These are phyloP conservation scores for Fallopia convolvulus DNA, from an alignment of 148 eudicot genomes.

Conservation along the genomic window DNA sequence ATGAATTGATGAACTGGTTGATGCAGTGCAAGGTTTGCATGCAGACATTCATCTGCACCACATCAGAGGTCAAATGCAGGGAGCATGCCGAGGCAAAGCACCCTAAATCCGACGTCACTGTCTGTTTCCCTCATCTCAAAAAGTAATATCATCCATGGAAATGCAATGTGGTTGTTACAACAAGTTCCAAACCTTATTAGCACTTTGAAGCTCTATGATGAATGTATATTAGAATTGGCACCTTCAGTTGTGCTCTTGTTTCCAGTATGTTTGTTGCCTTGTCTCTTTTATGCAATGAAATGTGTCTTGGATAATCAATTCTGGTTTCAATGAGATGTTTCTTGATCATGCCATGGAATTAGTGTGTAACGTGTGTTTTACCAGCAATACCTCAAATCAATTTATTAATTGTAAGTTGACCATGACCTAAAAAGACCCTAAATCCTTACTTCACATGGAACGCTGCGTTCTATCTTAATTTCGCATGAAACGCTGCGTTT, in stretches of 20 bases:
- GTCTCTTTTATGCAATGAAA: constrained; percentile 9
- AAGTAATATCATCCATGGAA: constrained; percentile 18
- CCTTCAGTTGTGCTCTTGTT: neutral
- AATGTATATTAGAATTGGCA: neutral
- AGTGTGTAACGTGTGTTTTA: neutral
- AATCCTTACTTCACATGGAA: too few relatives aligned
- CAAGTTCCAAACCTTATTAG: neutral
- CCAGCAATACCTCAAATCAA: too few relatives aligned
- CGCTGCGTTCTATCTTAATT: neutral
- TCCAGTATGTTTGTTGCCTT: neutral
- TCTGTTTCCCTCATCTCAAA: constrained; percentile 59
- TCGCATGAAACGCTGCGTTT: neutral
- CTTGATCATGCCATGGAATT: neutral
- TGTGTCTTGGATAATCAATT: neutral
- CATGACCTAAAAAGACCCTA: too few relatives aligned
- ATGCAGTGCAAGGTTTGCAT: constrained; percentile 69
- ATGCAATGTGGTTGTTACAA: neutral
- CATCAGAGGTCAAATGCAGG: constrained; percentile 61
- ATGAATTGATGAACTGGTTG: neutral
- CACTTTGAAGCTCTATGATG: constrained; percentile 8
- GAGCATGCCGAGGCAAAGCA: constrained; percentile 69
- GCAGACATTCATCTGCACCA: constrained; percentile 66
- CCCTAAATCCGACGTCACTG: constrained; percentile 38
- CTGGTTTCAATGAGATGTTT: constrained; percentile 3
- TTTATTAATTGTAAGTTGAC: too few relatives aligned